Percentiles rank a stretch among this genome's conserved stretches.
Conservation (phyloP, 768 basidiomycete species). For the Termitomyces bulborhizus region DNA sequence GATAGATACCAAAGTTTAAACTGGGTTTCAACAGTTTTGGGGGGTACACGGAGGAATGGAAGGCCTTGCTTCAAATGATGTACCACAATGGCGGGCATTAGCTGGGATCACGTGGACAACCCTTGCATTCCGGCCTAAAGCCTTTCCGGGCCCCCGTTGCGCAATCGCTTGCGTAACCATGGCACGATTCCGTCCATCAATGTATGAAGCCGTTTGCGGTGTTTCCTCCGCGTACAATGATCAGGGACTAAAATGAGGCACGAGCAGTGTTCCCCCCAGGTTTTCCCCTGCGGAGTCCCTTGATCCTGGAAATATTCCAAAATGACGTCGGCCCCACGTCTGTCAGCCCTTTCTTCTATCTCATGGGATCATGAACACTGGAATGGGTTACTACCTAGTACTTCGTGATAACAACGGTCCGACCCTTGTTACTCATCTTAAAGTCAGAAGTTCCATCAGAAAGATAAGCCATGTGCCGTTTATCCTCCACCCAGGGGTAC, state of each 20-base stretch:
- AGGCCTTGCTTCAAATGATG: neutral
- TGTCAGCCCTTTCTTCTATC: constrained; percentile 3
- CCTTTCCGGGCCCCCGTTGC: neutral
- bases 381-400: neutral
- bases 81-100: neutral
- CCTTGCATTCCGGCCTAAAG: neutral
- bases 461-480: constrained; percentile 4
- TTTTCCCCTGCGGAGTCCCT: neutral
- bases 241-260: neutral
- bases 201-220: neutral
- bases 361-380: neutral
- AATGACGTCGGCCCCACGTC: neutral
- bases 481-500: neutral
- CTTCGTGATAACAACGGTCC: constrained; percentile 3
- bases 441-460: constrained; percentile 13
- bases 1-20: neutral
- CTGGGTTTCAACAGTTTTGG: neutral
- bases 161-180: neutral
- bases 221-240: neutral
- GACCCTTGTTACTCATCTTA: neutral
- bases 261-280: neutral
- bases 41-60: neutral
- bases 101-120: neutral
- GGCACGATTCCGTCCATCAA: neutral
- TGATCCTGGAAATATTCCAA: neutral